A percentile compares a stretch with the other conserved stretches of the same genome.
Conservation (phyloP, 345 rosid species). For the Brassica carinata region DNA sequence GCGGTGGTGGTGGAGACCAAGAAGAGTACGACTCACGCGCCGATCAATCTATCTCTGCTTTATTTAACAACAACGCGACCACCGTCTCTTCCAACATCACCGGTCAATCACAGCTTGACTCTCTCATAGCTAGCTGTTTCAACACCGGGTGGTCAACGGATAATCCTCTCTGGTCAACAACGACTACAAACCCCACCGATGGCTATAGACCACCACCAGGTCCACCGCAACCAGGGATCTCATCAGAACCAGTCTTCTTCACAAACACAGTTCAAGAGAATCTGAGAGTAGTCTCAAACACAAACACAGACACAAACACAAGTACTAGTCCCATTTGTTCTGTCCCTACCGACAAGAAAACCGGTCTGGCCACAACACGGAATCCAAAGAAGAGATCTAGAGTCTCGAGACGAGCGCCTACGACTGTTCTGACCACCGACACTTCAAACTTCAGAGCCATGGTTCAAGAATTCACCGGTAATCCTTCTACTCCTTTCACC, state of each 20-base stretch:
- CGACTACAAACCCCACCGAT: conserved; percentile 23
- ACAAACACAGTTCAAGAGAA: conserved; percentile 34
- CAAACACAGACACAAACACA: conserved; percentile 14
- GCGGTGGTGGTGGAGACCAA: conserved; percentile 45
- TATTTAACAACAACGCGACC: conserved; percentile 36
- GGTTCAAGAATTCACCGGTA: conserved; percentile 98
- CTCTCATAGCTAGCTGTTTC: conserved; percentile 60
- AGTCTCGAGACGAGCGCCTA: conserved; percentile 92
- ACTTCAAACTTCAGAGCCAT: conserved; percentile 91
- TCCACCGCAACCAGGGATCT: conserved; percentile 30
- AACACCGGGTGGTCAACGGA: conserved; percentile 51
- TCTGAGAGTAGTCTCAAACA: conserved; percentile 2
- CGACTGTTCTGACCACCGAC: conserved; percentile 89
- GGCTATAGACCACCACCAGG: conserved; percentile 44
- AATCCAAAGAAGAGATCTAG: conserved; percentile 90
- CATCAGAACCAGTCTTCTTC: conserved; percentile 45
- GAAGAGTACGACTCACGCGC: conserved; percentile 46
- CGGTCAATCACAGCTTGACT: conserved; percentile 32
- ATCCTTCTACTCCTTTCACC: conserved; percentile 80
- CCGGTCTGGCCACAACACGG: conserved; percentile 39
- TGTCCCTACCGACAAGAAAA: conserved; percentile 40
- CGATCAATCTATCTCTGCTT: conserved; percentile 43
- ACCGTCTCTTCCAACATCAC: conserved; percentile 28
- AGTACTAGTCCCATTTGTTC: conserved; percentile 39
- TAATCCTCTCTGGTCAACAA: conserved; percentile 52